phyloP scores from a whole-genome alignment of 164 flowering plant species.

The Magnolia kwangsiensis region DNA sequence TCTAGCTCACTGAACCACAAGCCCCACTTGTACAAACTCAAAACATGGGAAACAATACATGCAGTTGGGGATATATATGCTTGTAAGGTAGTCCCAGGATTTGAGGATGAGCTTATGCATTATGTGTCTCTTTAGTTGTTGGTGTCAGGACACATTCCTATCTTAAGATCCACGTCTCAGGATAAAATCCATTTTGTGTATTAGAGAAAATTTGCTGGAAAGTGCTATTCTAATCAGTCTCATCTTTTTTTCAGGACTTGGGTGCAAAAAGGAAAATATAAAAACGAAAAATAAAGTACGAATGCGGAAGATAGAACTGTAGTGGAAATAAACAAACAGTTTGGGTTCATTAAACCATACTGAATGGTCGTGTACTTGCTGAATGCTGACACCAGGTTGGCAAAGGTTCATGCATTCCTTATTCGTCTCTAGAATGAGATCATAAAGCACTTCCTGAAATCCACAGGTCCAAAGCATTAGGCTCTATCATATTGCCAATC shows the following conservation, averaged over 20 bases:
- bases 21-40: background rate
- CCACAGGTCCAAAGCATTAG: conserved; percentile 15
- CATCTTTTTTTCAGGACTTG: background rate
- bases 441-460: conserved; percentile 79
- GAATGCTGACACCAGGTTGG: conserved; percentile 77
- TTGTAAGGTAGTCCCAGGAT: no score
- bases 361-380: conserved; percentile 70
- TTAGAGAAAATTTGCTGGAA: background rate
- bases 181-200: background rate
- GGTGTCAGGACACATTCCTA: background rate
- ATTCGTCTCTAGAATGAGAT: conserved; percentile 79
- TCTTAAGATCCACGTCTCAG: background rate
- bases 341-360: conserved; percentile 34
- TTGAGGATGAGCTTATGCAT: background rate
- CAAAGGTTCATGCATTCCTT: conserved; percentile 83
- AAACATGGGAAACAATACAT: background rate
- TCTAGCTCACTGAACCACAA: background rate
- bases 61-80: background rate
- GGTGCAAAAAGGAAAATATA: background rate
- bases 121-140: background rate
- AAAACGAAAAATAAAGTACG: background rate
- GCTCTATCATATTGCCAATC: background rate
- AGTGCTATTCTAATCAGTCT: background rate
- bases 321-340: background rate
- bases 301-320: background rate